A percentile compares a stretch with the other conserved stretches of the same genome.
Conservation (phyloP, 495 filamentous ascomycete genomes). For the Aspergillus panamensis region DNA sequence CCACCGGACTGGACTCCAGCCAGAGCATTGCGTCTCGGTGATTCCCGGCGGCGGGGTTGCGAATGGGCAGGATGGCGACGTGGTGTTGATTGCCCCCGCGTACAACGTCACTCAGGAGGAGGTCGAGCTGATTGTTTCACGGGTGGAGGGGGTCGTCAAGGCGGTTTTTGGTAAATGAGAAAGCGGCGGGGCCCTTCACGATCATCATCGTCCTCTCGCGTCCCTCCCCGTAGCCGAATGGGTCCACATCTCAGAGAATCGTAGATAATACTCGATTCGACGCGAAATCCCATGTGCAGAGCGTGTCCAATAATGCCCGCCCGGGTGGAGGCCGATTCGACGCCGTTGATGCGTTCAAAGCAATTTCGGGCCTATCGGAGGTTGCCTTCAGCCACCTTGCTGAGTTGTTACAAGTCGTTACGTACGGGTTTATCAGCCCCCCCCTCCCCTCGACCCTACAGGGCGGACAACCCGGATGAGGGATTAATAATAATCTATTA, state of each 20-base stretch:
- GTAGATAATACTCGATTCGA: too few relatives aligned
- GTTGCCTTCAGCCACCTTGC: too few relatives aligned
- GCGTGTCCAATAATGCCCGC: too few relatives aligned
- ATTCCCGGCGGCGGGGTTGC: conserved; percentile 67
- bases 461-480: not conserved
- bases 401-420: not conserved
- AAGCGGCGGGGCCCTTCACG: not conserved
- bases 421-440: not conserved
- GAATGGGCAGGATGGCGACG: conserved; percentile 66
- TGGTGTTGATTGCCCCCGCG: conserved; percentile 68
- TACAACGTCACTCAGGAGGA: conserved; percentile 61
- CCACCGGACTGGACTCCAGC: conserved; percentile 46
- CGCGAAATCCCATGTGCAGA: too few relatives aligned
- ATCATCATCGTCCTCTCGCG: not conserved
- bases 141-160: conserved; percentile 29
- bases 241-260: too few relatives aligned
- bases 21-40: conserved; percentile 57
- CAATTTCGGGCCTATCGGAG: too few relatives aligned
- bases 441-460: not conserved
- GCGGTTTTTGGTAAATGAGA: conserved; percentile 24
- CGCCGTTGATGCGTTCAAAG: too few relatives aligned
- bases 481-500: not conserved
- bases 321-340: too few relatives aligned
- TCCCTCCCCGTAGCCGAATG: not conserved
- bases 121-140: conserved; percentile 54